Conservation (phyloP, 345 rosid genomes). For the Eucalyptus marginata region DNA sequence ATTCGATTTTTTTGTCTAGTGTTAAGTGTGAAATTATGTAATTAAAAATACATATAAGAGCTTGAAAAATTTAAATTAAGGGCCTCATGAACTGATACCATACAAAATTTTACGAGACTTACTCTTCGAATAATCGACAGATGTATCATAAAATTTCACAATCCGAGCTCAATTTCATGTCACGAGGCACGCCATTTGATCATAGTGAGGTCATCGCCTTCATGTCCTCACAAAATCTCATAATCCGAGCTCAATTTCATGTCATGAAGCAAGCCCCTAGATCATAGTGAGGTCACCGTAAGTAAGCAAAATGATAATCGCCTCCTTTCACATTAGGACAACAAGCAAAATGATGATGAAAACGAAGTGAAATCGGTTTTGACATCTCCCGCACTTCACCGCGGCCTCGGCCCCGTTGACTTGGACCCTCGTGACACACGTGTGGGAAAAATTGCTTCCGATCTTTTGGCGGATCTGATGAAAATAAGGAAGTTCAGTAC, state of each 20-base stretch:
- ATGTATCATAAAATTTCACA: fast-evolving
- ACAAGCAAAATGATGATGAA: neutral
- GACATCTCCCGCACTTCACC: neutral
- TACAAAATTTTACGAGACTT: neutral
- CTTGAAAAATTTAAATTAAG: fast-evolving
- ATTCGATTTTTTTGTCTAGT: too few species aligned
- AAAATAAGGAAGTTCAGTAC: fast-evolving
- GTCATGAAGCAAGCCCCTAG: neutral
- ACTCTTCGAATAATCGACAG: fast-evolving
- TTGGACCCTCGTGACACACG: neutral
- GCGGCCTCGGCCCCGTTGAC: neutral
- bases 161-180: neutral
- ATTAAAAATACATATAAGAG: neutral
- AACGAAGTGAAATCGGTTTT: neutral
- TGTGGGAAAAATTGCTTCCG: neutral
- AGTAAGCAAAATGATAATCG: too few species aligned
- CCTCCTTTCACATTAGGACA: neutral
- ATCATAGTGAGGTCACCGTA: neutral
- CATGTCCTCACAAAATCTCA: neutral
- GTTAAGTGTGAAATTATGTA: too few species aligned
- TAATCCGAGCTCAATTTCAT: neutral
- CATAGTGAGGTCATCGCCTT: too few species aligned
- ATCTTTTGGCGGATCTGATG: neutral
- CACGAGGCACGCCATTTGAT: too few species aligned
- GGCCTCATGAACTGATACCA: fast-evolving